Percentiles rank a stretch among this genome's conserved stretches.
phyloP scores from a whole-genome alignment of 352 stramenopile species.

The Thraustochytrium sp. region DNA sequence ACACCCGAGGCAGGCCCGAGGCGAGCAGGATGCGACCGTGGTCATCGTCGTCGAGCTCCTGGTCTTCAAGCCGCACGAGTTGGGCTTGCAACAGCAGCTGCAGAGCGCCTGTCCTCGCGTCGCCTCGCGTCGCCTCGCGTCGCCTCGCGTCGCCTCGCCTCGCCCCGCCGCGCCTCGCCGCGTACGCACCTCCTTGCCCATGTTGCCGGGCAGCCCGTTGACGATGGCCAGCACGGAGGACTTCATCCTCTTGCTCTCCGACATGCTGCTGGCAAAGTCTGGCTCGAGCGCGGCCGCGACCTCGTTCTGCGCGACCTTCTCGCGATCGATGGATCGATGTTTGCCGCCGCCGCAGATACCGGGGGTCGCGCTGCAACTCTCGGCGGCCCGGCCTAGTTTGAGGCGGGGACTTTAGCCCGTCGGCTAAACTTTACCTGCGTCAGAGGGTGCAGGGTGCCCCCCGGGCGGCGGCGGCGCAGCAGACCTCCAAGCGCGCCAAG shows the following conservation, averaged over 20 bases:
- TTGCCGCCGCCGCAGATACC: too few species aligned
- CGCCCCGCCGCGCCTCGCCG: too few species aligned
- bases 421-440: too few species aligned
- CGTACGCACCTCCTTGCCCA: constrained; percentile 44
- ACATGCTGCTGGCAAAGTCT: too few species aligned
- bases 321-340: neutral
- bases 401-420: too few species aligned
- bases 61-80: too few species aligned
- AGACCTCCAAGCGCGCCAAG: neutral
- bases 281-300: too few species aligned
- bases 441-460: too few species aligned
- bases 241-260: constrained; percentile 5
- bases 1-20: neutral
- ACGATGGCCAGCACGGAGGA: constrained; percentile 9
- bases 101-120: neutral
- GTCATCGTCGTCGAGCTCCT: too few species aligned
- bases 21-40: neutral
- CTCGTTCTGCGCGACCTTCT: neutral
- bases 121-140: neutral
- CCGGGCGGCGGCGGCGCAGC: neutral
- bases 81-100: neutral
- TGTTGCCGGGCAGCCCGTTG: constrained; percentile 32
- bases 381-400: too few species aligned
- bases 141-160: neutral
- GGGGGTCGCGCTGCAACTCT: too few species aligned